Base-by-base conservation (phyloP, 139 green algal genomes). In the Tetraselmis chui region DNA sequence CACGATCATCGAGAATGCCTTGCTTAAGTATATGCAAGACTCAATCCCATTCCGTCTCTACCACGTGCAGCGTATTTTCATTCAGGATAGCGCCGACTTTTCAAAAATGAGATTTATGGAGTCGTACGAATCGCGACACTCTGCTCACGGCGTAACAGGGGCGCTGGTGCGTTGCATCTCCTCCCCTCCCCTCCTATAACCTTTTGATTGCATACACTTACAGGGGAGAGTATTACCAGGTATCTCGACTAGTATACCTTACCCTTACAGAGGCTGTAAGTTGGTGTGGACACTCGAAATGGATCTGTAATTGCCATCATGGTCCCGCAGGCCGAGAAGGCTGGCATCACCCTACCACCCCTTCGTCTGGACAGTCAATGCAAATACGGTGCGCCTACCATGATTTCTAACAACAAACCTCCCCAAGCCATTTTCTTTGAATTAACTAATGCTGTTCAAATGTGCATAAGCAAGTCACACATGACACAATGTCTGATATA, bases 351-450 rank as follows among this genome's bases (percentile, higher is more conserved):
- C 23, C 77, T 79, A 29, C 86, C 90, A 1, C 87, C 92, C 0
- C 86, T 97, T n/a, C 85, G 90, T 30, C 91, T 97, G 81, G 94
- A 97, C 86, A 95, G 90, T 88, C 94, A 98, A 87, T 92, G 92
- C 77, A 98, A 98, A 87, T 98, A 98, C 79, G 95, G 94, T 88
- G 80, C 28, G 83, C 28, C 27, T 26, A 79, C 79, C 28, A 82
- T 93, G 81, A 85, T 93, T 45, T 88, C 86, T 0, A 30, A 23
- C 76, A 80, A 23, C 23, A 23, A 80, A 23, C 76, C 30, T 27
- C 22, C 23, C 25, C 30, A 80, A 59, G 22, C 22, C 76, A 80
- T 59, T 59, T 11, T 22, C 23, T 1, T 0, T 25, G 29, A 22
- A 28, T 32, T 2, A 2, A 80, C 29, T 23, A 2, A 11, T 80